Evolutionary conservation across 2,329 filamentous ascomycete genomes (phyloP).

Genomic region (Diaporthe vexans): DNA sequence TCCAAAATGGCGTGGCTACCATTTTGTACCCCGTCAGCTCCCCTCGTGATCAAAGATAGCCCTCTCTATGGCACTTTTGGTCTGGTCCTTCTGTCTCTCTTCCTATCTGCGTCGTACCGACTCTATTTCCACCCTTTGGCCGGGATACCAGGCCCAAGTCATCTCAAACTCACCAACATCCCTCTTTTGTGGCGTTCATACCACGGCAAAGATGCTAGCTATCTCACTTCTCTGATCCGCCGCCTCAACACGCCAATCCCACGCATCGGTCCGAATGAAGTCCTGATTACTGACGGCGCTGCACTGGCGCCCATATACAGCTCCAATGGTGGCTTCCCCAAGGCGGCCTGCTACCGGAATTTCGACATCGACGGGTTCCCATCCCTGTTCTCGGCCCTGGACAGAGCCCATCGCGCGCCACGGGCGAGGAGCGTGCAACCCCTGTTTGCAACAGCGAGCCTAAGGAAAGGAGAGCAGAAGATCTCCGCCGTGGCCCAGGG

Average conservation of each 20-base stretch:
- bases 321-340: slow-evolving; percentile 65
- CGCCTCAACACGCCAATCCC: slow-evolving; percentile 46
- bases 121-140: slow-evolving; percentile 23
- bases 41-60: neutral
- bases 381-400: slow-evolving; percentile 65
- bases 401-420: slow-evolving; percentile 55
- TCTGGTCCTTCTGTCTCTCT: neutral
- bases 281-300: slow-evolving; percentile 59
- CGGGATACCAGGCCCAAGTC: slow-evolving; percentile 17
- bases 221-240: slow-evolving; percentile 24
- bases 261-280: slow-evolving; percentile 54
- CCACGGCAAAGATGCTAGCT: slow-evolving; percentile 24
- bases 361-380: slow-evolving; percentile 69
- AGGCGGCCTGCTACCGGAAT: slow-evolving; percentile 65
- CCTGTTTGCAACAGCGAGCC: slow-evolving; percentile 60
- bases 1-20: slow-evolving; percentile 12
- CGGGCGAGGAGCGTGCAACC: slow-evolving; percentile 64
- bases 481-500: slow-evolving; percentile 58
- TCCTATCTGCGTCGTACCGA: neutral
- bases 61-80: neutral
- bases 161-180: slow-evolving; percentile 19
- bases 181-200: slow-evolving; percentile 34
- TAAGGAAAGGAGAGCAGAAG: slow-evolving; percentile 39
- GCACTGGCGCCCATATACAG: slow-evolving; percentile 65
- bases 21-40: neutral